Percentiles rank a stretch among this genome's conserved stretches.
phyloP scores from a whole-genome alignment of 2,329 filamentous ascomycete genomes.

The Alternaria conjuncta region DNA sequence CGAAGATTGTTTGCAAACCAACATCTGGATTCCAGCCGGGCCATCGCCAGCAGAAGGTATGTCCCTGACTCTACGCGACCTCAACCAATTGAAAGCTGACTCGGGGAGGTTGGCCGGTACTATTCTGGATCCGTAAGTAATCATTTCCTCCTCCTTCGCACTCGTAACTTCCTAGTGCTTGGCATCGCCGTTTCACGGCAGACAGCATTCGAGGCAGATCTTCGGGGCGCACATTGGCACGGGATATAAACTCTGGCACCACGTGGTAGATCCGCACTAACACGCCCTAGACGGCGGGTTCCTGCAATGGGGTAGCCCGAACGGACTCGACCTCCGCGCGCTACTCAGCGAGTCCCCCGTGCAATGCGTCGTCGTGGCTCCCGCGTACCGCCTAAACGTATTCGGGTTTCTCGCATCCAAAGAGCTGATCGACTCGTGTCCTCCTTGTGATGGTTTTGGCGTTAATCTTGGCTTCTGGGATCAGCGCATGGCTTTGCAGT shows the following conservation, averaged over 20 bases:
- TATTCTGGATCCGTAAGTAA: conserved; percentile 62
- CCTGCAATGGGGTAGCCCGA: conserved; percentile 62
- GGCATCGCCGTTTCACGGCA: conserved; percentile 1
- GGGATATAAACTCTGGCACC: not conserved
- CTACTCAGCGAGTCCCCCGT: conserved; percentile 58
- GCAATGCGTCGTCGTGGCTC: conserved; percentile 59
- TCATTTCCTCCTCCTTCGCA: not conserved
- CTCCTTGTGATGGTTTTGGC: conserved; percentile 22
- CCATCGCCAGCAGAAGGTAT: conserved; percentile 49
- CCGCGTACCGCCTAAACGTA: conserved; percentile 63
- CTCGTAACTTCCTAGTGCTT: not conserved
- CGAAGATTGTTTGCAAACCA: conserved; percentile 64
- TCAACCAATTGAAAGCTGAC: conserved; percentile 5
- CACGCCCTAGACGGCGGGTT: conserved; percentile 59
- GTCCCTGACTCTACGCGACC: not conserved
- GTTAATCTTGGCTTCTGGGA: conserved; percentile 66
- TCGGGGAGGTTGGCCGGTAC: conserved; percentile 61
- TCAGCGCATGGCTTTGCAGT: conserved; percentile 62
- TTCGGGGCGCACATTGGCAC: not conserved
- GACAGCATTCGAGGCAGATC: not conserved
- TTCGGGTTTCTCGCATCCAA: conserved; percentile 62
- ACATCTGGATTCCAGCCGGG: conserved; percentile 62
- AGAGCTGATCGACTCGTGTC: conserved; percentile 52
- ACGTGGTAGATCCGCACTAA: conserved; percentile 7
- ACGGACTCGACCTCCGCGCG: conserved; percentile 53